Evolutionary conservation across 345 rosid genomes (phyloP), one percentile per base, ranked within the genome.

Genomic region (Capsella bursapastoris): DNA sequence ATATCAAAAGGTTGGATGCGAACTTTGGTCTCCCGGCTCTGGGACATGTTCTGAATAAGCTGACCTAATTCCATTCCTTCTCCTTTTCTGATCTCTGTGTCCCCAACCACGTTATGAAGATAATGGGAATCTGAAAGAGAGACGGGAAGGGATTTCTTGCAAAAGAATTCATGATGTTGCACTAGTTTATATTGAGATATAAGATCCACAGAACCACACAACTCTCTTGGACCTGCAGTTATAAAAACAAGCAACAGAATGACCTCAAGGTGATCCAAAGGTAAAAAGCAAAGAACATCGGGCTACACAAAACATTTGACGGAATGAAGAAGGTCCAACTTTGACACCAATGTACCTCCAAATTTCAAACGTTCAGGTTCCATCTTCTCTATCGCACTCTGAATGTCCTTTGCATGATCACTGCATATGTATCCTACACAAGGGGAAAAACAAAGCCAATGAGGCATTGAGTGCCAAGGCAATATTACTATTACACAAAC

Each of bases 11-110:
- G 90, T 60, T 74, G 87, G 70, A 90, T 89, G 14, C 77, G 83
- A 16, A 78, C 70, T 75, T 71, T 82, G 18, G 80, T 57, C 56
- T 83, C 91, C 74, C 85, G 81, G 66, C 80, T 71, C 61, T 77
- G 61, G 37, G 83, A 73, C 31, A 75, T 38, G 73, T 64, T 84
- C 69, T 86, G 87, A 72, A 84, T 66, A 78, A 90, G 92, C 80
- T 89, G 97, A 82, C 83, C 87, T 78, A 93, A 64, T 76, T 89
- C 93, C 98, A 93, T 90, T 56, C 96, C 97, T 45, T 89, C 97
- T 67, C 97, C 97, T 86, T 90, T 90, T 66, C 93, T 86, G 64
- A 92, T 87, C 83, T 90, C 89, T 38, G 89, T 80, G 74, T 87
- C 96, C 43, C 97, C 96, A 72, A 88, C 97, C 72, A 89, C 90